Evolutionary conservation across 805 yeast genomes (phyloP), one percentile per base, ranked within the genome.

Genomic region (Wickerhamiella alocasiicola): DNA sequence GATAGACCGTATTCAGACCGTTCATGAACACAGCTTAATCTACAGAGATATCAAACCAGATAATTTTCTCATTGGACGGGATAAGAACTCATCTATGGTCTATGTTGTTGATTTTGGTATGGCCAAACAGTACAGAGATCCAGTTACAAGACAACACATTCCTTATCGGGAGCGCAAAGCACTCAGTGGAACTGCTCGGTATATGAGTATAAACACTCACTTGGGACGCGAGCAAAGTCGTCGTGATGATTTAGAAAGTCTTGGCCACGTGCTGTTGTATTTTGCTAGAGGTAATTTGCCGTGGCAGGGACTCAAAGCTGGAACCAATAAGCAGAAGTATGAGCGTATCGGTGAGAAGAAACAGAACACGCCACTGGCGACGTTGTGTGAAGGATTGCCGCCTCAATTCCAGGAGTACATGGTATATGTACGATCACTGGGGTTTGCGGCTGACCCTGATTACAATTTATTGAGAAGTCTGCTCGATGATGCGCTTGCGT

Each of bases 271-370:
- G 6, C 84, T 91, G 56, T 81, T 91, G 67, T 91, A 91, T 63
- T 91, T 91, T 62, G 63, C 88, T 49, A 74, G 94, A 53, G 98
- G 98, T 34, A 82, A 83, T 44, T 68, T 91, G 55, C 98, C 98
- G 47, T 91, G 98, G 98, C 98, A 91, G 67, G 98, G 98, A 19
- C 70, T 91, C 51, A 88, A 91, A 61, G 98, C 98, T 5, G 95
- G 95, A 49, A 87, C 95, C 30, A 91, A 91, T 68, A 88, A 91
- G 64, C 95, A 84, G 55, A 91, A 91, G 64, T 91, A 91, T 62
- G 97, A 91, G 61, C 87, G 85, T 60, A 91, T 91, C 60, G 97
- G 98, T 45, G 93, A 87, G 58, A 88, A 85, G 66, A 91, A 91
- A 60, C 84, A 87, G 63, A 71, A 84, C 2, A 88, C 98, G 1